Evolutionary conservation across 768 basidiomycete genomes (phyloP), one percentile per base, ranked within the genome.

Genomic region (Thelephora ganbajun): DNA sequence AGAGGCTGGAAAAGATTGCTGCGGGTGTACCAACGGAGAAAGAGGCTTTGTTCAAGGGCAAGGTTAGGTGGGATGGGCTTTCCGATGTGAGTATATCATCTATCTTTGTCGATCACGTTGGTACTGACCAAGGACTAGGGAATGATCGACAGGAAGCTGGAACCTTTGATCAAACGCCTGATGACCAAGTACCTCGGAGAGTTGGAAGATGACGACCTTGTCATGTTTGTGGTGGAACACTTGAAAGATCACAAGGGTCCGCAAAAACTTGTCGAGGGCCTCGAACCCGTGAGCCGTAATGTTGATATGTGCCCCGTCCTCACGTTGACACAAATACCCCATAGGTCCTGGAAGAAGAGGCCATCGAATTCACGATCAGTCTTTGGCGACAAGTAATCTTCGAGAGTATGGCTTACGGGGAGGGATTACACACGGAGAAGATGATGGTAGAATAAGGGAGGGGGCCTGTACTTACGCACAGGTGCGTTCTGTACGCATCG

Each of bases 311-410:
- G 35, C 30, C 34, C 13, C 46, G 34, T 35, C 42, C 37, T 5
- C 33, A 26, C 41, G 57, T 12, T 35, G 5, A 20, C 18, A 23
- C n/a, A 44, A 42, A 18, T 35, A 1, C 49, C 39, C 20, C 23
- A 35, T 58, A 96, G 92, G 88, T 96, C 3, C 69, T 97, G 33
- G 91, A 91, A 59, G 92, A 94, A 62, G 92, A 97, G 61, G 91
- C 92, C 5, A 67, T 68, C 22, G 81, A 89, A 51, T 75, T 93
- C 49, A 70, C 77, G n/a, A 63, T 81, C 56, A 73, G 72, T 51
- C 71, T 96, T 43, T 97, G 92, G 92, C 78, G 89, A 47, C 86
- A 90, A 65, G 75, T 94, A 55, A 87, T 91, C 45, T 94, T 94
- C 60, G 92, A 97, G 70, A 91, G 89, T 57, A 84, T 89, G 77